These are phyloP conservation scores for Pterula multifida DNA, from an alignment of 1,284 basidiomycete species.

Conservation along the genomic window DNA sequence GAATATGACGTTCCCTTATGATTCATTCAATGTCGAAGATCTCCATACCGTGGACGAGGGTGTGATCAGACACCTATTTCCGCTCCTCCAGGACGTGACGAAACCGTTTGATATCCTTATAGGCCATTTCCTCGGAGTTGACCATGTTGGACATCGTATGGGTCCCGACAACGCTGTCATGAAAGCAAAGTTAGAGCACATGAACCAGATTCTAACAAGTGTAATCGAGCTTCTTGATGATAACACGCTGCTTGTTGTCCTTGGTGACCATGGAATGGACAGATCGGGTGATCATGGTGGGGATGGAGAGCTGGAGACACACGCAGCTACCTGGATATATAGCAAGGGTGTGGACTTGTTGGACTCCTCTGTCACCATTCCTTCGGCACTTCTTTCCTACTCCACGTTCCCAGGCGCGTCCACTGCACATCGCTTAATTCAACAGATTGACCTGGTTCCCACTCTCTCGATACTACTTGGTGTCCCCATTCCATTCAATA, in stretches of 20 bases:
- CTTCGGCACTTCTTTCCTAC: conserved; percentile 35
- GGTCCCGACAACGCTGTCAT: conserved; percentile 85
- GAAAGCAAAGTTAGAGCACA: conserved; percentile 77
- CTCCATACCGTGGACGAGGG: conserved; percentile 92
- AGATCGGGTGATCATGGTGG: conserved; percentile 92
- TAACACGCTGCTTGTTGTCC: conserved; percentile 80
- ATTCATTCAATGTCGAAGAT: conserved; percentile 99
- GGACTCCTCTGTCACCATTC: conserved; percentile 22
- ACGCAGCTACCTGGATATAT: conserved; percentile 87
- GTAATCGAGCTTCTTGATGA: conserved; percentile 65
- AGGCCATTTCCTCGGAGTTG: conserved; percentile 94
- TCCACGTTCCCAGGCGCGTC: conserved; percentile 52
- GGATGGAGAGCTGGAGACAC: conserved; percentile 79
- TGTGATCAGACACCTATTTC: conserved; percentile 76
- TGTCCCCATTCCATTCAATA: conserved; percentile 91
- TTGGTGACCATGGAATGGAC: conserved; percentile 99
- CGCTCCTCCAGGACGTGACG: conserved; percentile 43
- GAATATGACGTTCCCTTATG: conserved; percentile 74
- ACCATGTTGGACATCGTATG: conserved; percentile 92
- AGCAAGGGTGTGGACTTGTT: conserved; percentile 50
- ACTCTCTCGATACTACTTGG: conserved; percentile 87
- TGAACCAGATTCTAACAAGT: conserved; percentile 68
- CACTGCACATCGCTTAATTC: conserved; percentile 52
- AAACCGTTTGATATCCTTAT: conserved; percentile 67
- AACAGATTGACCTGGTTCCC: conserved; percentile 93